Percentiles rank a stretch among this genome's conserved stretches.
Conservation (phyloP, 2,329 filamentous ascomycete species). For the Aaosphaeria arxii region DNA sequence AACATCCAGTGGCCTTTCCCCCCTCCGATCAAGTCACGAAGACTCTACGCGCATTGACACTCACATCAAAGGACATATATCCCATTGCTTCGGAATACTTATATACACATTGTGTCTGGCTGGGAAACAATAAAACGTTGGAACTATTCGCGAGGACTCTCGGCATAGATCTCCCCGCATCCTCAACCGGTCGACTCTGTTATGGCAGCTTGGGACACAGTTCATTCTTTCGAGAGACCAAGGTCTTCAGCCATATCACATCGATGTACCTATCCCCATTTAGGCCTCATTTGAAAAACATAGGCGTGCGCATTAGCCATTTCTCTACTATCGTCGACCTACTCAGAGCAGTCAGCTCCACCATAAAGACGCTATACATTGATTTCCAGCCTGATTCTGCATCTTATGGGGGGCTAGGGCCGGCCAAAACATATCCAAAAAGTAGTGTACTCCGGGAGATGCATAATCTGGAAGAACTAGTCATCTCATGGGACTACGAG, state of each 20-base stretch:
- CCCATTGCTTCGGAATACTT: slow-evolving; percentile 21
- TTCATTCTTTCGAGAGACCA: slow-evolving; percentile 10
- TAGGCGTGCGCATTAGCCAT: no score
- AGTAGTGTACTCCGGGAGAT: slow-evolving; percentile 5
- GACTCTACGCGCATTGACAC: slow-evolving; percentile 21
- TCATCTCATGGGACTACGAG: slow-evolving; percentile 17
- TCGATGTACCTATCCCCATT: slow-evolving; percentile 20
- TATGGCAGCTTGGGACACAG: slow-evolving; percentile 15
- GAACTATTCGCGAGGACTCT: slow-evolving; percentile 21
- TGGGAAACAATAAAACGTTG: slow-evolving; percentile 16
- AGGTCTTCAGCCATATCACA: slow-evolving; percentile 12
- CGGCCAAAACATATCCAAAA: background rate
- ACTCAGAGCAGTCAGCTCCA: slow-evolving; percentile 11
- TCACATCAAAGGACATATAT: slow-evolving; percentile 19
- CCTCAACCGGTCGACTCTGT: slow-evolving; percentile 18
- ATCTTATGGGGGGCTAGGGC: background rate
- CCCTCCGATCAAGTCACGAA: slow-evolving; percentile 16
- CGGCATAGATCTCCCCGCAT: slow-evolving; percentile 6
- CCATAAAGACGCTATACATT: slow-evolving; percentile 20
- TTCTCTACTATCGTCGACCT: slow-evolving; percentile 15
- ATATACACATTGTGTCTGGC: slow-evolving; percentile 22
- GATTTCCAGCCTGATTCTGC: slow-evolving; percentile 18
- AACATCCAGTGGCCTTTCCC: slow-evolving; percentile 16
- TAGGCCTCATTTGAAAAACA: background rate
- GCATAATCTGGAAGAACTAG: slow-evolving; percentile 21